Conservation (phyloP, 306 rosid genomes). For the Citrullus amarus region DNA sequence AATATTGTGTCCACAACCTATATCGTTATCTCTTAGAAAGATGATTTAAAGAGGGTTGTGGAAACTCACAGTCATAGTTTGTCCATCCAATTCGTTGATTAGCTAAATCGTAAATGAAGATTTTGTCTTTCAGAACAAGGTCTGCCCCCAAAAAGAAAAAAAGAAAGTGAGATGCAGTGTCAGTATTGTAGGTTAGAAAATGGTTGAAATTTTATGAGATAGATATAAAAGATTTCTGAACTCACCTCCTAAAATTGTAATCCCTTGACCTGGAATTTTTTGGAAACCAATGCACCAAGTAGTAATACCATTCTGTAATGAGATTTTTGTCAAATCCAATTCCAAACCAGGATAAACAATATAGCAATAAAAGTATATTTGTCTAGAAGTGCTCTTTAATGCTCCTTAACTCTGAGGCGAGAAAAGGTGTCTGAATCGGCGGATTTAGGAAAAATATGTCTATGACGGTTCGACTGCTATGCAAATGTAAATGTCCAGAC, state of each 20-base stretch:
- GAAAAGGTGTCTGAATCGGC: not conserved
- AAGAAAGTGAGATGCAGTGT: slow-evolving; percentile 1
- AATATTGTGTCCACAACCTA: not conserved
- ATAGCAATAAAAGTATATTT: not conserved
- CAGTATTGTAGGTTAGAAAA: not conserved
- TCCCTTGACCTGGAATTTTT: slow-evolving; percentile 60
- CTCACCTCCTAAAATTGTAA: slow-evolving; percentile 84
- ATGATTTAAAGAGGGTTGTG: slow-evolving; percentile 4
- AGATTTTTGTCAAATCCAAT: not conserved
- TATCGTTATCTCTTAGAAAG: not conserved
- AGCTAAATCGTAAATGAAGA: slow-evolving; percentile 77
- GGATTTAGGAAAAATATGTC: not conserved
- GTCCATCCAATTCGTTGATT: slow-evolving; percentile 91
- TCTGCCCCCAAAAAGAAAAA: slow-evolving; percentile 32
- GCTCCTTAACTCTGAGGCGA: not conserved
- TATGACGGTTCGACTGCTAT: not conserved
- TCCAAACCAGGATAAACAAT: not conserved
- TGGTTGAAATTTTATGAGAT: not conserved
- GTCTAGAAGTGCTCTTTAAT: not conserved
- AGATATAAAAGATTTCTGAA: slow-evolving; percentile 10
- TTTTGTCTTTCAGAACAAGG: slow-evolving; percentile 84
- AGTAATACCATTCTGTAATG: slow-evolving; percentile 50
- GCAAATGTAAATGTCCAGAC: not conserved
- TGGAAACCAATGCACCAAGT: slow-evolving; percentile 96
- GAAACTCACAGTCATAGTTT: slow-evolving; percentile 87